A percentile compares a stretch with the other conserved stretches of the same genome.
Conservation (phyloP, 2,329 filamentous ascomycete genomes). For the Claviceps sp. region DNA sequence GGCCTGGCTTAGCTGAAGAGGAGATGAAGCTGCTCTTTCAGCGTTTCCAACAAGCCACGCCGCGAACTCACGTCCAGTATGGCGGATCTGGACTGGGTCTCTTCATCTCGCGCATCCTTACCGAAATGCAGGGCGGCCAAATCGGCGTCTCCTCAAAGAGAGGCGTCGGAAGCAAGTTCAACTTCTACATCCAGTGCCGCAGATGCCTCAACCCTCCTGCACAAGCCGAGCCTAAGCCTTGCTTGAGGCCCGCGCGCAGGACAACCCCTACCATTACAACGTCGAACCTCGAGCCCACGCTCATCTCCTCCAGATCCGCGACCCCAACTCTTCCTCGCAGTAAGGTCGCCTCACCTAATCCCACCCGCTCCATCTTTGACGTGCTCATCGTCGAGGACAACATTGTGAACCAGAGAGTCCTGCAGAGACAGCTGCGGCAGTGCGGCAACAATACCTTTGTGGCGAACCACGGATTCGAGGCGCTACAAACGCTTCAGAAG, state of each 20-base stretch:
- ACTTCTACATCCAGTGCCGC: slow-evolving; percentile 60
- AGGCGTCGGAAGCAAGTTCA: slow-evolving; percentile 60
- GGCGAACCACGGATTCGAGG: slow-evolving; percentile 52
- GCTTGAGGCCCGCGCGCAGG: slow-evolving; percentile 23
- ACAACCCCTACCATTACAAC: not conserved
- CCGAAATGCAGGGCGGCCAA: slow-evolving; percentile 65
- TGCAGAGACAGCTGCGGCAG: slow-evolving; percentile 47
- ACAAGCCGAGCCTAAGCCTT: slow-evolving; percentile 23
- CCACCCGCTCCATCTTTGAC: slow-evolving; percentile 27
- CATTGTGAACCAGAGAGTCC: slow-evolving; percentile 51
- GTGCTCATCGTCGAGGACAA: slow-evolving; percentile 58
- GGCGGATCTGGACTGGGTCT: slow-evolving; percentile 58
- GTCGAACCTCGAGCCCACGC: slow-evolving; percentile 7
- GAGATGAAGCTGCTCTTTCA: slow-evolving; percentile 56
- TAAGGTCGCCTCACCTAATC: slow-evolving; percentile 5
- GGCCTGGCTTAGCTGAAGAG: slow-evolving; percentile 49
- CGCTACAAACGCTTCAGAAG: slow-evolving; percentile 41
- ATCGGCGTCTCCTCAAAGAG: slow-evolving; percentile 58
- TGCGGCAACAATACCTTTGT: slow-evolving; percentile 47
- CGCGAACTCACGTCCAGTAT: slow-evolving; percentile 58
- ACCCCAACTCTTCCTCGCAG: not conserved
- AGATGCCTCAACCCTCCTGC: slow-evolving; percentile 32
- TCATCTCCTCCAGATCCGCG: slow-evolving; percentile 5
- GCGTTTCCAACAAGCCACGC: slow-evolving; percentile 54
- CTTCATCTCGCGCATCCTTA: slow-evolving; percentile 65